A percentile compares a stretch with the other conserved stretches of the same genome.
phyloP scores from a whole-genome alignment of 352 stramenopile species.

The Thalassiosira oceanica region DNA sequence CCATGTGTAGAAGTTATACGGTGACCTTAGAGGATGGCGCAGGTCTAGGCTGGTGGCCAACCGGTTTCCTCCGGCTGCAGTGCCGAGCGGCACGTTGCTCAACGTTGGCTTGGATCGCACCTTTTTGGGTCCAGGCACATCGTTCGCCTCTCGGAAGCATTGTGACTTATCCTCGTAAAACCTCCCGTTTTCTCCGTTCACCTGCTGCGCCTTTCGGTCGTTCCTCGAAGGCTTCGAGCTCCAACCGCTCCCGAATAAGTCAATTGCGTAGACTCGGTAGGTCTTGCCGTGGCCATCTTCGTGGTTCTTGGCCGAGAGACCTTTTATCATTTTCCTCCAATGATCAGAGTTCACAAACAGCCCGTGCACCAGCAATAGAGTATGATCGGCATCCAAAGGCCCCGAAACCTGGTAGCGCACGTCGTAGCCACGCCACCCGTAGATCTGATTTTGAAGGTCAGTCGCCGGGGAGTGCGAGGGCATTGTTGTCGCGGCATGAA shows the following conservation, averaged over 20 bases:
- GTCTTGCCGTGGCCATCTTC: slow-evolving; percentile 22
- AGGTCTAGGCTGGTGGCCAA: slow-evolving; percentile 55
- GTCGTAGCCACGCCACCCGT: slow-evolving; percentile 59
- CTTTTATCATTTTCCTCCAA: slow-evolving; percentile 67
- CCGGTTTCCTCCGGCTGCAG: slow-evolving; percentile 45
- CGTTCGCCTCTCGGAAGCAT: slow-evolving; percentile 20
- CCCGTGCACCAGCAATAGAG: slow-evolving; percentile 72
- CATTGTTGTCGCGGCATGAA: no score
- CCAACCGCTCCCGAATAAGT: slow-evolving; percentile 77
- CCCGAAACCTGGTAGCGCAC: slow-evolving; percentile 76
- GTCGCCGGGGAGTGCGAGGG: slow-evolving; percentile 41
- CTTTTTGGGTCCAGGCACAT: slow-evolving; percentile 5
- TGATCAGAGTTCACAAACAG: slow-evolving; percentile 82
- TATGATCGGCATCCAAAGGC: slow-evolving; percentile 43
- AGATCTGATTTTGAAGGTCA: slow-evolving; percentile 64
- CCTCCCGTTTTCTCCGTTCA: slow-evolving; percentile 68
- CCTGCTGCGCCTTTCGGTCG: slow-evolving; percentile 31
- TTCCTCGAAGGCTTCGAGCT: slow-evolving; percentile 58
- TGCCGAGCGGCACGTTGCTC: slow-evolving; percentile 60
- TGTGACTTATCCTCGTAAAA: slow-evolving; percentile 41
- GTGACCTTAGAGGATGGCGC: slow-evolving; percentile 59
- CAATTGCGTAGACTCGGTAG: slow-evolving; percentile 67
- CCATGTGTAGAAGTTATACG: slow-evolving; percentile 83
- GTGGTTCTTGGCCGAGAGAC: slow-evolving; percentile 19
- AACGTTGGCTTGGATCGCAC: slow-evolving; percentile 25